A percentile compares a stretch with the other conserved stretches of the same genome.
These are phyloP conservation scores for Neurospora hispaniola DNA, from an alignment of 495 filamentous ascomycete species.

Conservation along the genomic window DNA sequence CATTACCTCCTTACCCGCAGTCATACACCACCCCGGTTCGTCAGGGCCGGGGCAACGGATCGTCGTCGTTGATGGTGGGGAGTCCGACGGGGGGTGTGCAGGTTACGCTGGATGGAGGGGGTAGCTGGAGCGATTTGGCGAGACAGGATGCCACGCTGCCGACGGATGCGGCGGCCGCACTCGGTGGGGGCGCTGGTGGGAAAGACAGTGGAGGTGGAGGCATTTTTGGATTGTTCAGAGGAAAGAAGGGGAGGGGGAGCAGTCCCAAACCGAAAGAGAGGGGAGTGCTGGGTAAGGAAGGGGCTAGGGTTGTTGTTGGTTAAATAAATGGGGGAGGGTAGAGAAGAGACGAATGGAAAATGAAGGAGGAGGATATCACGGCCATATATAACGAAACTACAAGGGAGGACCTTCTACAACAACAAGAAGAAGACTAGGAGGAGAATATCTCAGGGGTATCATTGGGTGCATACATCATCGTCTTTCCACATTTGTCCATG, in stretches of 20 bases:
- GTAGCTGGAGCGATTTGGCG: constrained; percentile 82
- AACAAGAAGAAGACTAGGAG: not conserved
- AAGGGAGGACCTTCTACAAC: not conserved
- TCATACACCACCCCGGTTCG: constrained; percentile 27
- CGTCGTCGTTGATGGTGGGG: constrained; percentile 47
- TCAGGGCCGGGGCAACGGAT: constrained; percentile 18
- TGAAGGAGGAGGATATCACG: not conserved
- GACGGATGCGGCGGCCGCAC: constrained; percentile 46
- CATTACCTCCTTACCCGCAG: constrained; percentile 40
- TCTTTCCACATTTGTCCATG: not conserved
- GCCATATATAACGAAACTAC: not conserved
- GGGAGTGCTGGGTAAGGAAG: constrained; percentile 91
- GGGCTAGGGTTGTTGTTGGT: constrained; percentile 65
- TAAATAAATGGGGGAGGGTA: constrained; percentile 1
- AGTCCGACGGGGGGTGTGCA: constrained; percentile 80
- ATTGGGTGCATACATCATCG: not conserved
- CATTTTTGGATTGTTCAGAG: constrained; percentile 78
- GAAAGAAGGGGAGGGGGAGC: constrained; percentile 81
- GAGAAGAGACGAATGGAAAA: not conserved
- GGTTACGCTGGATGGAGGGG: constrained; percentile 77
- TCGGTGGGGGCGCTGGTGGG: constrained; percentile 26
- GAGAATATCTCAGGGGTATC: not conserved
- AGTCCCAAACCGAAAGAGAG: constrained; percentile 92
- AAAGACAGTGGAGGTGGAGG: constrained; percentile 45
- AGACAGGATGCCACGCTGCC: constrained; percentile 72